A percentile compares a stretch with the other conserved stretches of the same genome.
Conservation (phyloP, 2,329 filamentous ascomycete genomes). For the Catunica adiposa region DNA sequence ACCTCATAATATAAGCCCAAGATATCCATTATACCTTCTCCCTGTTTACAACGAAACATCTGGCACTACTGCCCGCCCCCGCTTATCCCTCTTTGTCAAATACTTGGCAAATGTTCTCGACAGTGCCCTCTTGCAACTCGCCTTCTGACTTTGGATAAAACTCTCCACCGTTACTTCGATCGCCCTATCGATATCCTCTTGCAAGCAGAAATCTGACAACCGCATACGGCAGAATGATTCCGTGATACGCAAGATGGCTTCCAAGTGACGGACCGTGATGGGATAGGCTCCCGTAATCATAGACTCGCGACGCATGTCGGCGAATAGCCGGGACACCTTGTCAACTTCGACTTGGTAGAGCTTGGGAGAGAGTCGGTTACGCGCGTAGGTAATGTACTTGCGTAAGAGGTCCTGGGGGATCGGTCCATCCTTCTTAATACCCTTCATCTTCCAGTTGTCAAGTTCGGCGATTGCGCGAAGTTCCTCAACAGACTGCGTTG, state of each 20-base stretch:
- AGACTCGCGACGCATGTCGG: conserved; percentile 88
- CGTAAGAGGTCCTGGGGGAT: conserved; percentile 81
- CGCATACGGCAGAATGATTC: conserved; percentile 97
- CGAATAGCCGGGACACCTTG: conserved; percentile 84
- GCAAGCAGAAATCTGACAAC: conserved; percentile 83
- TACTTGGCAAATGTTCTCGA: conserved; percentile 95
- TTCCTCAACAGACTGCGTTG: conserved; percentile 30
- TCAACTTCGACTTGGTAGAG: conserved; percentile 96
- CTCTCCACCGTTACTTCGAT: conserved; percentile 94
- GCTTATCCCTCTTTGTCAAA: conserved; percentile 34
- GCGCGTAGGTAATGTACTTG: conserved; percentile 93
- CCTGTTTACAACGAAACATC: conserved; percentile 9
- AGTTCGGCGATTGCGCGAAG: conserved; percentile 16
- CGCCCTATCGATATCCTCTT: conserved; percentile 84
- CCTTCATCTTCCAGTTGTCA: conserved; percentile 21
- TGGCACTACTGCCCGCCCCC: conserved; percentile 3
- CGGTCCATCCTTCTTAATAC: conserved; percentile 38
- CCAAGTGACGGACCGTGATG: conserved; percentile 92
- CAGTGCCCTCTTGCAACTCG: conserved; percentile 93
- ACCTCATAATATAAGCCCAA: not conserved
- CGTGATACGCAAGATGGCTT: conserved; percentile 90
- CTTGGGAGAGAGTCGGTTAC: conserved; percentile 78
- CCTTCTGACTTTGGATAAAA: conserved; percentile 90
- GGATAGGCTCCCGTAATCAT: conserved; percentile 91
- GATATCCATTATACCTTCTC: too few relatives aligned